Base-by-base conservation (phyloP, 1,139 yeast species). In the Wickerhamomyces sp. region DNA sequence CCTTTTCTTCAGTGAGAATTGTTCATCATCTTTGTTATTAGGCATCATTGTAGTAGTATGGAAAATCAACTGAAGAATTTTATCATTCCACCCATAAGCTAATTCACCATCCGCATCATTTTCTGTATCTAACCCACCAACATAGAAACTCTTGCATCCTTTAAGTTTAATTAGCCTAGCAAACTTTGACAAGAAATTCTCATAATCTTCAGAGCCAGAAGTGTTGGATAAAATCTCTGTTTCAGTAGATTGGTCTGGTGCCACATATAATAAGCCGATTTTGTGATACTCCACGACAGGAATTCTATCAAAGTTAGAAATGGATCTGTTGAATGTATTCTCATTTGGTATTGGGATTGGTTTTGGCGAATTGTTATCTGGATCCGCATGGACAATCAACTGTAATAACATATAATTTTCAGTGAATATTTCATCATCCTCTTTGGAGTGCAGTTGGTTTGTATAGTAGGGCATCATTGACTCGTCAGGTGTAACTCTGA, bases 21-120 rank as follows among this genome's bases (percentile, higher is more conserved):
- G 60, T 16, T 61, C 58, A 49, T 78, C 82, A 28, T 65, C 65
- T 7, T 63, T 64, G n/a, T 56, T 59, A 38, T 68, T 65, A 2
- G 84, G 82, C 95, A 88, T 88, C 74, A 88, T 63, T 0, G 95
- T 85, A 1, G 89, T 80, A 4, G 86, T 74, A 58, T 88, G 96
- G 60, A 77, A 88, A 9, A 86, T 74, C 36, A 87, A 64, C 55
- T 86, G 96, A 1, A 79, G 70, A 26, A 78, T 75, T 54, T 81
- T 79, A 48, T 83, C 86, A 38, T 75, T 70, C 89, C 92, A 85
- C 38, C 78, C 76, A 41, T 83, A 65, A 0, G 95, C 87, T 54
- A 65, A 82, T 44, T 82, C 80, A 5, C 96, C 96, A 63, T 86
- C 96, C 21, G 69, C 58, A 48, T 81, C 81, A 45, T 70, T 72